These are phyloP conservation scores for Leishmania arabica DNA, from an alignment of 208 protist genomes.

Conservation along the genomic window DNA sequence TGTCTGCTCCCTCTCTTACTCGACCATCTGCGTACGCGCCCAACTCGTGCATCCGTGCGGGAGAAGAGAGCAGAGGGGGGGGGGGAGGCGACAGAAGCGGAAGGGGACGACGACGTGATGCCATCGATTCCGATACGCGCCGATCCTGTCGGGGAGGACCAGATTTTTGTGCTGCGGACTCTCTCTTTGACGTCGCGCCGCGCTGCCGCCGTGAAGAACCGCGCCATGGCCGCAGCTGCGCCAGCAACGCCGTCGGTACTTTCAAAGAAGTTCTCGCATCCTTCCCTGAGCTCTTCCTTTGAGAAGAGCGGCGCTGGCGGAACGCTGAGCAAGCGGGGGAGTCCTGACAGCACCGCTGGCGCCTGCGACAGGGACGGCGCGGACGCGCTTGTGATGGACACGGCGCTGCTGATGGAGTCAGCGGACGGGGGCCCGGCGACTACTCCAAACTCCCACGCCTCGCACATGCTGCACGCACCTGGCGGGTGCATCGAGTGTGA, in stretches of 20 bases:
- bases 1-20: neutral
- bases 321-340: neutral
- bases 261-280: neutral
- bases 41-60: neutral
- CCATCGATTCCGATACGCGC: neutral
- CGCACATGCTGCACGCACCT: neutral
- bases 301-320: neutral
- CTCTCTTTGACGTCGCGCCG: neutral
- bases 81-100: neutral
- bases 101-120: neutral
- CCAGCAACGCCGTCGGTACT: neutral
- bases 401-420: neutral
- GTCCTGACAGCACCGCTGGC: neutral
- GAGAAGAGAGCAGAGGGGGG: neutral
- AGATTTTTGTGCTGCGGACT: conserved; percentile 1
- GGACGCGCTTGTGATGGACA: conserved; percentile 3
- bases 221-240: neutral
- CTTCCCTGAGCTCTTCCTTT: neutral
- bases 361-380: neutral
- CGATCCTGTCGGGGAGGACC: neutral
- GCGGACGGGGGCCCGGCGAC: neutral
- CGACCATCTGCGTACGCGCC: neutral
- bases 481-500: neutral
- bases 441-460: neutral
- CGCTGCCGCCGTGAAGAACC: neutral